Conservation (phyloP, 2,329 filamentous ascomycete species). For the Fonsecaea monophora region DNA sequence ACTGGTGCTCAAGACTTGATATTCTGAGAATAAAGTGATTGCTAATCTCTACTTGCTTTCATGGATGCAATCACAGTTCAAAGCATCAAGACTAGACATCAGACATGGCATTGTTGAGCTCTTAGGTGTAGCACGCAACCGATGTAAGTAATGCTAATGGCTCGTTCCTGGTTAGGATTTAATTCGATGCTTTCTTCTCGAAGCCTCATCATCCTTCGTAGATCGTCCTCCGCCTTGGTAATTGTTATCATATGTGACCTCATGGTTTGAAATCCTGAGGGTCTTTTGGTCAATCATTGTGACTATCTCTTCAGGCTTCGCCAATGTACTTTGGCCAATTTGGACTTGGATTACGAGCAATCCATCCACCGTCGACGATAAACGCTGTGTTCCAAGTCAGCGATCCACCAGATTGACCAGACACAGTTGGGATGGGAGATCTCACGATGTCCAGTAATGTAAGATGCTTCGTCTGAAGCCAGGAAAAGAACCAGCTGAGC, state of each 20-base stretch:
- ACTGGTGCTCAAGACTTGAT: not conserved
- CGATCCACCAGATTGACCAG: not conserved
- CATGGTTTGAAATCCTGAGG: too few species aligned
- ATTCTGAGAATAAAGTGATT: too few species aligned
- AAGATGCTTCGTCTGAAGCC: constrained; percentile 29
- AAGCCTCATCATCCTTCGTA: too few species aligned
- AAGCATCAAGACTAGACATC: constrained; percentile 9
- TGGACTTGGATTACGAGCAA: constrained; percentile 29
- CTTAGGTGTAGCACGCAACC: too few species aligned
- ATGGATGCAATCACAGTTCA: not conserved
- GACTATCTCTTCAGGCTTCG: too few species aligned
- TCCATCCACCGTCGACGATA: constrained; percentile 29
- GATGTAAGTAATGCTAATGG: too few species aligned
- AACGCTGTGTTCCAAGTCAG: constrained; percentile 23
- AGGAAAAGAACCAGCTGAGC: constrained; percentile 24
- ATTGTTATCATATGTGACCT: too few species aligned
- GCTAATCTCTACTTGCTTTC: too few species aligned
- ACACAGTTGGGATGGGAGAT: not conserved
- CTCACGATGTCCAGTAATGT: constrained; percentile 31
- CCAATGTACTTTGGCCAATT: constrained; percentile 30
- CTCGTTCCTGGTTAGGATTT: too few species aligned
- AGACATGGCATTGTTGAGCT: not conserved
- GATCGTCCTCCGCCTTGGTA: too few species aligned
- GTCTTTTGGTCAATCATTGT: too few species aligned
- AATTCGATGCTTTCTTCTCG: too few species aligned